Percentiles rank a stretch among this genome's conserved stretches.
Evolutionary conservation across 257 asterid genomes (phyloP).

Genomic region (Catharanthus roseus): DNA sequence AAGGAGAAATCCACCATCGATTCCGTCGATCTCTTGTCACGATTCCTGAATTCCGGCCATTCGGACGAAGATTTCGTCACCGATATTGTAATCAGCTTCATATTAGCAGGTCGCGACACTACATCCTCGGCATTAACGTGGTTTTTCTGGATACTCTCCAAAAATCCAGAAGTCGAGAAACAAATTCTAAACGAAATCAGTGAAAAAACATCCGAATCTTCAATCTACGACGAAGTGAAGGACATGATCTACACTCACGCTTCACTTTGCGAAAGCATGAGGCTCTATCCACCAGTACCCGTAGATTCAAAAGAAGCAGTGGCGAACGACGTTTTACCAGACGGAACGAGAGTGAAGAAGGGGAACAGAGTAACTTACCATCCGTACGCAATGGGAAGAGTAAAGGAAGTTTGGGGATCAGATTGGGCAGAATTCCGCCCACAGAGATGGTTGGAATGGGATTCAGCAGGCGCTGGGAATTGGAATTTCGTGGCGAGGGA

Average conservation of each 20-base stretch:
- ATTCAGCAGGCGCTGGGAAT: conserved; percentile 17
- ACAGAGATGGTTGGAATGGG: conserved; percentile 52
- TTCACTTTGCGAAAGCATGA: conserved; percentile 51
- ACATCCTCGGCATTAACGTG: conserved; percentile 64
- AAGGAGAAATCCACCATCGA: conserved; percentile 12
- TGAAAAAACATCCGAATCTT: conserved; percentile 7
- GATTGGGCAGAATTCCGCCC: conserved; percentile 65
- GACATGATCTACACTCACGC: conserved; percentile 57
- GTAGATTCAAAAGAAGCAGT: conserved; percentile 37
- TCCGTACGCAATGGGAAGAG: conserved; percentile 68
- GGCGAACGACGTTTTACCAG: conserved; percentile 50
- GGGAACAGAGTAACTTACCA: conserved; percentile 47
- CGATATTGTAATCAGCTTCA: conserved; percentile 60
- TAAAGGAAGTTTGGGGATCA: conserved; percentile 48
- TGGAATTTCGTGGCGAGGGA: conserved; percentile 49
- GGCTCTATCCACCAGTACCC: conserved; percentile 69
- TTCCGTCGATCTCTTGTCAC: conserved; percentile 46
- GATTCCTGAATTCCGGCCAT: conserved; percentile 46
- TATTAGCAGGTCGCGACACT: conserved; percentile 65
- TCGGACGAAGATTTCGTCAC: conserved; percentile 45
- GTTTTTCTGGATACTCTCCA: conserved; percentile 56
- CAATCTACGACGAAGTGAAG: conserved; percentile 44
- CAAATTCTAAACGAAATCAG: conserved; percentile 36
- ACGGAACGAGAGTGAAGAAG: conserved; percentile 47
- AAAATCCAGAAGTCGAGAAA: conserved; percentile 31